Evolutionary conservation across 2,329 filamentous ascomycete species (phyloP).

Genomic region (Clarireedia paspali): DNA sequence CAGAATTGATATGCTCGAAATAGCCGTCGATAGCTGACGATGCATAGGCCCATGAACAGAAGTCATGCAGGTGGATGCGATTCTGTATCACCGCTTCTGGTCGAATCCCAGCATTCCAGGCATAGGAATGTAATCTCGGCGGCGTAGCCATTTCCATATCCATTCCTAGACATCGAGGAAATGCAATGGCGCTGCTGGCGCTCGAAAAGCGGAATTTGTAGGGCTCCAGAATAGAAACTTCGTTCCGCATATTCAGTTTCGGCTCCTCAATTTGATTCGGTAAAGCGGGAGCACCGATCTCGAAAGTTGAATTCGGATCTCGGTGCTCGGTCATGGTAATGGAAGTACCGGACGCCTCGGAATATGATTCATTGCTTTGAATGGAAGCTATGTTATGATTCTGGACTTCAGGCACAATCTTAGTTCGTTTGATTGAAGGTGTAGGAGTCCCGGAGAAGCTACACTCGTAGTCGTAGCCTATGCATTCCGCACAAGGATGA

Average conservation of each 20-base stretch:
- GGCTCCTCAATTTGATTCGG: neutral
- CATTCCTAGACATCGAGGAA: conserved; percentile 28
- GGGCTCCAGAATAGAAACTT: conserved; percentile 8
- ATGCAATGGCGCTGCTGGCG: conserved; percentile 29
- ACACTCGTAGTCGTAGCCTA: conserved; percentile 20
- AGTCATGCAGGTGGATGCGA: conserved; percentile 1
- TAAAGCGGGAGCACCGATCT: neutral
- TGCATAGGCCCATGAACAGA: conserved; percentile 7
- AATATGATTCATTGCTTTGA: neutral
- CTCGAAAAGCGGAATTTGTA: conserved; percentile 17
- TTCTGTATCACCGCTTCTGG: conserved; percentile 15
- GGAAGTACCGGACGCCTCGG: neutral
- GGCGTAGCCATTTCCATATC: conserved; percentile 28
- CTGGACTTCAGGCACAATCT: neutral
- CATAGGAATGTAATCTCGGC: conserved; percentile 32
- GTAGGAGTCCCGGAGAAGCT: conserved; percentile 5
- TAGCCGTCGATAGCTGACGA: conserved; percentile 27
- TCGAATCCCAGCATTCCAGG: conserved; percentile 29
- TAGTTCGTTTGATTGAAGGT: neutral
- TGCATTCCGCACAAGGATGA: conserved; percentile 18
- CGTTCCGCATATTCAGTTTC: neutral
- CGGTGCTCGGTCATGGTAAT: neutral
- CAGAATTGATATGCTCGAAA: conserved; percentile 25
- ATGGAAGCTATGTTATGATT: neutral
- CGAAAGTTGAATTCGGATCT: neutral